Evolutionary conservation across 768 basidiomycete species (phyloP), one percentile per base, ranked within the genome.

Genomic region (Russula earlei): DNA sequence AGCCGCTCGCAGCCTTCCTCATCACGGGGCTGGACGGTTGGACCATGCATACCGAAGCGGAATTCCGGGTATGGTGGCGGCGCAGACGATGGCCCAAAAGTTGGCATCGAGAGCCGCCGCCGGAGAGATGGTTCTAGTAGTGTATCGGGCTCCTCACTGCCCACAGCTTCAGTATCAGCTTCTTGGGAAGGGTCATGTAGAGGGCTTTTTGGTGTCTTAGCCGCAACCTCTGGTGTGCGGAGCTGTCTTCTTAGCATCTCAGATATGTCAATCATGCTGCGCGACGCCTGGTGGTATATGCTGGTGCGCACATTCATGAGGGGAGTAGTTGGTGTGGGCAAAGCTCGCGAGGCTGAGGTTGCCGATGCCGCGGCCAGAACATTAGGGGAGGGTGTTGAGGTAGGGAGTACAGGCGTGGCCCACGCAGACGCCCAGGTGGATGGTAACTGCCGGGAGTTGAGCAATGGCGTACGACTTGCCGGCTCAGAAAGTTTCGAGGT

Each of bases 1-100:
- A 99, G 76, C 37, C 68, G 68, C 69, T 99, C 95, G 45, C 63
- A 70, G 9, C 91, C 95, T 66, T 95, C 95, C 57, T 94, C 90
- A n/a, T 87, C 86, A 10, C 76, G 73, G 1, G 81, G 79, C 62
- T 67, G 66, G 51, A 80, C 72, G 24, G 49, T 34, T 25, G 60
- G 62, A 33, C 50, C 58, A 37, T 34, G 57, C 64, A 63, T 45
- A 2, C 59, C 44, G 58, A 70, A 69, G 24, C 64, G 56, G 64
- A 79, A 78, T 7, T 72, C 61, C 10, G 83, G 84, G 63, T 87
- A 88, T 0, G 87, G 85, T 1, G 87, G 87, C 17, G 87, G 87
- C 24, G 75, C 72, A 1, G 77, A 71, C 14, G 76, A 69, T 4
- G 78, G 75, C 46, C 71, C 80, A 66, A 81, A 86, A 37, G 76